Evolutionary conservation across 306 rosid species (phyloP).

Genomic region (Vigna angularis): DNA sequence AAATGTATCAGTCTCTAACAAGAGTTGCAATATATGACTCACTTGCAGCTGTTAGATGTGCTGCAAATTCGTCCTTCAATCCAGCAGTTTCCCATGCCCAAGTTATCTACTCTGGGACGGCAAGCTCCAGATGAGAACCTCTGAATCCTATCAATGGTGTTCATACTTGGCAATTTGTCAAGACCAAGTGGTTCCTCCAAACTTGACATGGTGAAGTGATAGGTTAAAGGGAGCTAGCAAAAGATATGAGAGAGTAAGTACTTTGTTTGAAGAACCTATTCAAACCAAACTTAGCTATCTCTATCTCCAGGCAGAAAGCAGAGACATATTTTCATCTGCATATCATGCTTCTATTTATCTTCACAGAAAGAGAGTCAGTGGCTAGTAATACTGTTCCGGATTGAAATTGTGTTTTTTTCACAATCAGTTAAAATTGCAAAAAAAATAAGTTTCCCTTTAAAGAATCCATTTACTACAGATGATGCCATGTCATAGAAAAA

Average conservation of each 20-base stretch:
- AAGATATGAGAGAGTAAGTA: conserved; percentile 38
- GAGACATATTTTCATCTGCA: neutral
- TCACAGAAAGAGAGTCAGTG: neutral
- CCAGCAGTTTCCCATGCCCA: conserved; percentile 79
- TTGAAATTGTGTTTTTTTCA: neutral
- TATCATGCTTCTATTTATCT: conserved; percentile 2
- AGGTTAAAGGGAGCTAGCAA: conserved; percentile 41
- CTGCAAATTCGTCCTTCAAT: conserved; percentile 79
- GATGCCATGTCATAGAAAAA: neutral
- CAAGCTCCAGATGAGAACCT: conserved; percentile 80
- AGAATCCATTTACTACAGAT: neutral
- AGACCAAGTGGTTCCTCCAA: conserved; percentile 92
- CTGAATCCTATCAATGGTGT: conserved; percentile 75
- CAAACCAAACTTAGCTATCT: neutral
- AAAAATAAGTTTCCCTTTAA: neutral
- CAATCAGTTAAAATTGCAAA: neutral
- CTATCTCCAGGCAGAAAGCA: neutral
- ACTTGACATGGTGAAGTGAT: conserved; percentile 74
- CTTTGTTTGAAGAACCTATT: conserved; percentile 11
- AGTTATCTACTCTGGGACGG: conserved; percentile 69
- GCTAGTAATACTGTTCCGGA: neutral
- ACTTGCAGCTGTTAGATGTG: conserved; percentile 81
- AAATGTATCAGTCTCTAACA: neutral
- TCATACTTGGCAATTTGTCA: conserved; percentile 92
- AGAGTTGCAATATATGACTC: conserved; percentile 40